A percentile compares a stretch with the other conserved stretches of the same genome.
Evolutionary conservation across 768 basidiomycete species (phyloP).

Genomic region (Pleurotus salmoneostramineus): DNA sequence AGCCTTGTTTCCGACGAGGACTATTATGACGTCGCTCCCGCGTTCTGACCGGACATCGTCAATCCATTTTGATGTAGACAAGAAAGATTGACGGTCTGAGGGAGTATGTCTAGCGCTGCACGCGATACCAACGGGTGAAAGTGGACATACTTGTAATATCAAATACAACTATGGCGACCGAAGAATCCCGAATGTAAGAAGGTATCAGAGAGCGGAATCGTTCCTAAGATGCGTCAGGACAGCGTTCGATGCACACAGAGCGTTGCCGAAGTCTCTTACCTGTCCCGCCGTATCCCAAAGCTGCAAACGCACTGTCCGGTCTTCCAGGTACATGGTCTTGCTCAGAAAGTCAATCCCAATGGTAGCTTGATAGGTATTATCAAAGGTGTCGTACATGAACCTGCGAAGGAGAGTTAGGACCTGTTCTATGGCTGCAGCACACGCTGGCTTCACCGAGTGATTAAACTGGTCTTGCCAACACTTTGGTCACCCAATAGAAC

Average conservation of each 20-base stretch:
- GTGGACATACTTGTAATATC: constrained; percentile 89
- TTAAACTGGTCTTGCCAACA: constrained; percentile 97
- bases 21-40: constrained; percentile 97
- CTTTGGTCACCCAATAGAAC: constrained; percentile 96
- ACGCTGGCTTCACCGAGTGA: constrained; percentile 68
- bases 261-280: constrained; percentile 34
- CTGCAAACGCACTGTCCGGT: constrained; percentile 95
- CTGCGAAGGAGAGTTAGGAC: constrained; percentile 31
- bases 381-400: constrained; percentile 99
- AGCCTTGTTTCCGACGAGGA: constrained; percentile 98
- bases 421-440: constrained; percentile 8
- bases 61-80: constrained; percentile 99
- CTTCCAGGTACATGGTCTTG: constrained; percentile 99
- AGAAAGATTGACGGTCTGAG: constrained; percentile 93
- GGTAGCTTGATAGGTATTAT: constrained; percentile 98
- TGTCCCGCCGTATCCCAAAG: constrained; percentile 99
- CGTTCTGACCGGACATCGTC: constrained; percentile 97
- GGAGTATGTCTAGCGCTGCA: neutral
- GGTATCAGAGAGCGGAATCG: constrained; percentile 97
- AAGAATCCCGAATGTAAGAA: constrained; percentile 97
- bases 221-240: constrained; percentile 50
- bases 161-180: constrained; percentile 97
- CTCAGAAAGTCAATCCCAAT: constrained; percentile 99
- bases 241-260: neutral
- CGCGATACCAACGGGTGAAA: neutral